Conservation (phyloP, 2,329 filamentous ascomycete species). For the Fusarium redolens region DNA sequence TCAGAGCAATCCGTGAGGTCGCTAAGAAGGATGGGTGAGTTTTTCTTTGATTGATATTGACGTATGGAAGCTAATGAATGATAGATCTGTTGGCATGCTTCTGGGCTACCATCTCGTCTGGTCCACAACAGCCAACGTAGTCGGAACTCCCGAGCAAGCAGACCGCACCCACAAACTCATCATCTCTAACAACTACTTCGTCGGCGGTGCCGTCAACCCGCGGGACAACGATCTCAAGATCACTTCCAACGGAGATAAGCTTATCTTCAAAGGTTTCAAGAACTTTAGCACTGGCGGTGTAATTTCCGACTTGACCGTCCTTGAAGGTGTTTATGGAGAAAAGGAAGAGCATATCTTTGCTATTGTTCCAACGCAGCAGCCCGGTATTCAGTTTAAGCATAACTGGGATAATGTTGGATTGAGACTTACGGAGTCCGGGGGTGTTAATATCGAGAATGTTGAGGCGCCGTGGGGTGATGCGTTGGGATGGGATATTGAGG, state of each 20-base stretch:
- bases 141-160: conserved; percentile 59
- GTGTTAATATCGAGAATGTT: conserved; percentile 14
- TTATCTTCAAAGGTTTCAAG: conserved; percentile 72
- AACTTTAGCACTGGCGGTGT: conserved; percentile 76
- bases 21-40: conserved; percentile 70
- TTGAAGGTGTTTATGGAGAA: conserved; percentile 68
- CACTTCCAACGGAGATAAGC: conserved; percentile 62
- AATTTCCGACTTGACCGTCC: conserved; percentile 72
- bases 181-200: conserved; percentile 72
- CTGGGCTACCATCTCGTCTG: conserved; percentile 16
- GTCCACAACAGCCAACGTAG: conserved; percentile 15
- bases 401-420: conserved; percentile 21
- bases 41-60: rapidly evolving
- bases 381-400: conserved; percentile 11
- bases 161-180: conserved; percentile 68
- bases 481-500: conserved; percentile 4
- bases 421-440: background rate
- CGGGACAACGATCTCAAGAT: conserved; percentile 65
- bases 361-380: conserved; percentile 7
- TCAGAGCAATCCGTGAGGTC: conserved; percentile 70
- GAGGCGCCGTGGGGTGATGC: conserved; percentile 3
- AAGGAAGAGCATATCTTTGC: conserved; percentile 16
- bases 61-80: rapidly evolving
- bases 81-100: conserved; percentile 70
- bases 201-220: conserved; percentile 74